Conservation (phyloP, 768 basidiomycete species). For the Macrolepiota dolichaula region DNA sequence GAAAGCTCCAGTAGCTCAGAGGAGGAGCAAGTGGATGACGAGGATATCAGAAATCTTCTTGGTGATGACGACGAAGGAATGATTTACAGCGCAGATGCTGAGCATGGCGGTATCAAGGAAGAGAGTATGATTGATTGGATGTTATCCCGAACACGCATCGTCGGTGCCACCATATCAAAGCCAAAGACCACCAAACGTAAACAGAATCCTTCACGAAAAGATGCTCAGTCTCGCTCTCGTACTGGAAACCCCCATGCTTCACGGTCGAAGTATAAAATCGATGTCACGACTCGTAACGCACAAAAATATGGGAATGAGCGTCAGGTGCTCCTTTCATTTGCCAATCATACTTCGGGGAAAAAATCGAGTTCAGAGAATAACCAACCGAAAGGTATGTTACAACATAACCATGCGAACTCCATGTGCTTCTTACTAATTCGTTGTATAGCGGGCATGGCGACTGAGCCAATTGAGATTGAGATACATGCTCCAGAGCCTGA, state of each 20-base stretch:
- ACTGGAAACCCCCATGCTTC: neutral
- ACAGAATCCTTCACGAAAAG: conserved; percentile 10
- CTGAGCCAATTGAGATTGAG: conserved; percentile 6
- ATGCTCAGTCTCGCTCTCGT: conserved; percentile 14
- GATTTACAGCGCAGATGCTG: neutral
- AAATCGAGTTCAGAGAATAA: neutral
- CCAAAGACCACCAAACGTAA: neutral
- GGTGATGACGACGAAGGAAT: conserved; percentile 1
- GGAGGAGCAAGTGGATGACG: conserved; percentile 11
- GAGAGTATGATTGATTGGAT: conserved; percentile 67
- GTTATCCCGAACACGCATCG: conserved; percentile 44
- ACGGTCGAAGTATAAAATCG: conserved; percentile 22
- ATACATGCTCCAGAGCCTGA: neutral
- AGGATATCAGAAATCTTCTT: conserved; percentile 6
- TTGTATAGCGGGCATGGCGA: neutral
- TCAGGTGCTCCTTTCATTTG: conserved; percentile 39
- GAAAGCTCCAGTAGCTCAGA: conserved; percentile 9
- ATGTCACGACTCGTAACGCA: conserved; percentile 37
- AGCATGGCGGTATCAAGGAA: conserved; percentile 29
- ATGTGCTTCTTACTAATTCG: neutral
- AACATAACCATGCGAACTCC: too few relatives aligned
- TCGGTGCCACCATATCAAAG: conserved; percentile 15
- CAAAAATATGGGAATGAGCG: conserved; percentile 27
- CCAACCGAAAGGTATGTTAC: neutral
- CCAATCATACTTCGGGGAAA: conserved; percentile 9